phyloP scores from a whole-genome alignment of 116 monocot species.

The Dioscorea cayenensis region DNA sequence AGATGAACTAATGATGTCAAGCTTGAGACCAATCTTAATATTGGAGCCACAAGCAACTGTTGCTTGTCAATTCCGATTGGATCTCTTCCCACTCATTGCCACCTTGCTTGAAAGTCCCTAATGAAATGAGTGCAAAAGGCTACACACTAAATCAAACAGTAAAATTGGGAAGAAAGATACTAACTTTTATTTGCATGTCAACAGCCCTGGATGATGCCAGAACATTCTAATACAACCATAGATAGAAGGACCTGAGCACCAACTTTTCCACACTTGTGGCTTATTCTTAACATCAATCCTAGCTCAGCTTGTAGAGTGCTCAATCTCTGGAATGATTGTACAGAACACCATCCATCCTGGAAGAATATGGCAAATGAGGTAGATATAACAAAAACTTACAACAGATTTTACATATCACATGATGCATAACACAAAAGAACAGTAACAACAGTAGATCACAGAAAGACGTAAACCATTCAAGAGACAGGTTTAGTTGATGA shows the following conservation, averaged over 20 bases:
- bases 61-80: conserved; percentile 33
- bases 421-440: background rate
- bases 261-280: conserved; percentile 66
- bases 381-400: background rate
- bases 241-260: conserved; percentile 83
- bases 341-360: conserved; percentile 49
- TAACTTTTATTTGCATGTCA: conserved; percentile 49
- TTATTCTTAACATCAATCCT: conserved; percentile 69
- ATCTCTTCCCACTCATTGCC: conserved; percentile 18
- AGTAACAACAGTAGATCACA: background rate
- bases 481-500: too few relatives aligned
- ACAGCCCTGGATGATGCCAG: conserved; percentile 58
- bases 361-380: background rate
- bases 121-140: background rate
- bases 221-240: conserved; percentile 68
- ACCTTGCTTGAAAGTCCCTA: conserved; percentile 29
- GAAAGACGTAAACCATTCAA: background rate
- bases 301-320: conserved; percentile 77
- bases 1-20: conserved; percentile 65
- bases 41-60: conserved; percentile 46
- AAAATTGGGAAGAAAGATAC: background rate
- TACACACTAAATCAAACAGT: background rate
- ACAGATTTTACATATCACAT: background rate
- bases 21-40: conserved; percentile 81
- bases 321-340: conserved; percentile 63